phyloP scores from a whole-genome alignment of 2,329 filamentous ascomycete genomes.

The Aureobasidium subglaciale region DNA sequence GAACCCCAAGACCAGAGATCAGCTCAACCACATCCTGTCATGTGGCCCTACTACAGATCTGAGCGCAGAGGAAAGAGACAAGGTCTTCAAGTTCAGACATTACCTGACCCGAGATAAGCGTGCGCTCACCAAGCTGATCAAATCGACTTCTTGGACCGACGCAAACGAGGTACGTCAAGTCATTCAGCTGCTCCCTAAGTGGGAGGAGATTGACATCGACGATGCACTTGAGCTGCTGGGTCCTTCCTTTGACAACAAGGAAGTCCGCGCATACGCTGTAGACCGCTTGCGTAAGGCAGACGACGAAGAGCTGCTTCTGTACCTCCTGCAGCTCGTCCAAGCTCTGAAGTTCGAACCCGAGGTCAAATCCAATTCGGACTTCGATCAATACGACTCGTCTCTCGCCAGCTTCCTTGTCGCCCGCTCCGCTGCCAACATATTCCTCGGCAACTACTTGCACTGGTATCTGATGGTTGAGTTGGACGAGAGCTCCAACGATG shows the following conservation, averaged over 20 bases:
- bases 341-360: conserved; percentile 86
- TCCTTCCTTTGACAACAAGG: conserved; percentile 80
- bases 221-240: conserved; percentile 91
- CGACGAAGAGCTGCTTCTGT: conserved; percentile 83
- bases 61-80: conserved; percentile 84
- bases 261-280: conserved; percentile 88
- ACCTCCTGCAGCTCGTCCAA: conserved; percentile 89
- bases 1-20: conserved; percentile 90
- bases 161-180: conserved; percentile 79
- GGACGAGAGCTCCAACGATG: conserved; percentile 58
- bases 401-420: conserved; percentile 83
- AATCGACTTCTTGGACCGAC: conserved; percentile 92
- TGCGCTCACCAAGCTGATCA: conserved; percentile 90
- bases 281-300: conserved; percentile 85
- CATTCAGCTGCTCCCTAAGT: conserved; percentile 80
- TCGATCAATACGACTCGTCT: conserved; percentile 63
- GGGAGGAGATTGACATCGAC: conserved; percentile 95
- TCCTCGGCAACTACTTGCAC: conserved; percentile 88
- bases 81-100: conserved; percentile 96
- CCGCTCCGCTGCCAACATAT: conserved; percentile 79
- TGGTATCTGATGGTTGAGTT: conserved; percentile 99
- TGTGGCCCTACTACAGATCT: conserved; percentile 89
- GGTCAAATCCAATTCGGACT: conserved; percentile 48
- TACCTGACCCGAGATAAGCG: conserved; percentile 84
- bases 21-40: conserved; percentile 80